Base-by-base conservation (phyloP, 371 early-diverging fungal species). In the Sporodiniella umbellata region DNA sequence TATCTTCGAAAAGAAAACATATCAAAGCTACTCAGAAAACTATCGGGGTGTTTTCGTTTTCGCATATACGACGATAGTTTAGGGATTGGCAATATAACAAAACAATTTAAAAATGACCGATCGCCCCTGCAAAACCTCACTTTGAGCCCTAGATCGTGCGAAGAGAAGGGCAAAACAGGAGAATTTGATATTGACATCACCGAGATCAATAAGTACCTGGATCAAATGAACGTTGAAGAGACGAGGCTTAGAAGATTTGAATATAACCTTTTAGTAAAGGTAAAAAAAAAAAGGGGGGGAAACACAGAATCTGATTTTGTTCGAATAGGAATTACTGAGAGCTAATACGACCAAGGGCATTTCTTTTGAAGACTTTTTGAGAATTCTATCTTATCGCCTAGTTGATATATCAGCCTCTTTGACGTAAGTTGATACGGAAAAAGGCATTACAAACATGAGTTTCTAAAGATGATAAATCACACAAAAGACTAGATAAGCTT, bases 341-440 rank as follows among this genome's bases (percentile, higher is more conserved):
- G 51, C 72, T 15, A 70, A 60, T 45, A 70, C 72, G 2, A 25
- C 62, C 1, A 72, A 72, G 43, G 82, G 82, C 0, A 70, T 82
- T 21, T 71, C 82, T 2, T 82, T 82, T 57, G 72, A 70, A n/a
- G 65, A 68, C 31, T 77, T 77, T 4, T 50, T 80, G 25, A 73
- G 70, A 10, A 78, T 78, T 39, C 53, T 82, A 30, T 70, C 82
- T 1, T 76, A 68, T 48, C 70, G 78, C 0, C 75, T 82, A 40
- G 67, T 80, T 14, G 64, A 79, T 52, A 64, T 67, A 6, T 68
- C 79, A 17, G 63, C 77, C 11, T 72, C 79, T 4, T 59, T 82
- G 18, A 73, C 68, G 78, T 80, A 70, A 67, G 71, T 42, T n/a
- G n/a, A n/a, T n/a, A n/a, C n/a, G n/a, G n/a, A n/a, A n/a, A n/a